Conservation (phyloP, 352 stramenopile species). For the Phytophthora ohioensis region DNA sequence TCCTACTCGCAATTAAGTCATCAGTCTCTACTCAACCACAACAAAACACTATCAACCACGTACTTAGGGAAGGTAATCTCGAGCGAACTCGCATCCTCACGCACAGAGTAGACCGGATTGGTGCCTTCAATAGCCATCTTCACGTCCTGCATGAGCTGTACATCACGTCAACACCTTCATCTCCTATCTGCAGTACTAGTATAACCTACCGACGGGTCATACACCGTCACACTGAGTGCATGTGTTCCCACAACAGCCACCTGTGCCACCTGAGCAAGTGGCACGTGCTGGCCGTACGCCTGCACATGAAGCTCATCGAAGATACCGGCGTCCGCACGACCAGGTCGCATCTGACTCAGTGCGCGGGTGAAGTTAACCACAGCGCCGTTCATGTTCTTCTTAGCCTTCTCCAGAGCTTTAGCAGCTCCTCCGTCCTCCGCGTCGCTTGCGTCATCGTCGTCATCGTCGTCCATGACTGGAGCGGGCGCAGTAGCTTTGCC, state of each 20-base stretch:
- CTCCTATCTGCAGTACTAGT: background rate
- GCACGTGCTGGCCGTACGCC: slow-evolving; percentile 83
- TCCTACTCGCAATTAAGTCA: slow-evolving; percentile 45
- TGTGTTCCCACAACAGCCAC: slow-evolving; percentile 72
- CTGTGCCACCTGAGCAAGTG: slow-evolving; percentile 80
- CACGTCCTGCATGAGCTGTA: slow-evolving; percentile 72
- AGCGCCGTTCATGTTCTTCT: slow-evolving; percentile 85
- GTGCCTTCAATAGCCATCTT: slow-evolving; percentile 79
- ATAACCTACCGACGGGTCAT: slow-evolving; percentile 76
- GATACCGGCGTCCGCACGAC: slow-evolving; percentile 81
- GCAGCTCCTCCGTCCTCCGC: slow-evolving; percentile 43
- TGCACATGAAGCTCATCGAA: slow-evolving; percentile 85
- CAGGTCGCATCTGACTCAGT: slow-evolving; percentile 81
- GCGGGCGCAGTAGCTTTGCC: slow-evolving; percentile 16
- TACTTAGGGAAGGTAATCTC: slow-evolving; percentile 88
- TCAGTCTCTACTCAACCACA: slow-evolving; percentile 7
- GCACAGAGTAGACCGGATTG: slow-evolving; percentile 81
- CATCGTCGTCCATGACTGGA: slow-evolving; percentile 16
- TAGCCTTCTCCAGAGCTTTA: slow-evolving; percentile 60
- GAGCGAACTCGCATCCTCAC: slow-evolving; percentile 70
- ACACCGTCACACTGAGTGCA: slow-evolving; percentile 77
- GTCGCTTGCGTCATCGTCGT: slow-evolving; percentile 22
- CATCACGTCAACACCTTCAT: slow-evolving; percentile 1
- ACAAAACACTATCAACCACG: slow-evolving; percentile 21
- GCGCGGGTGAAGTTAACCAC: slow-evolving; percentile 81